Conservation (phyloP, 164 flowering plant species). For the Sedum album region DNA sequence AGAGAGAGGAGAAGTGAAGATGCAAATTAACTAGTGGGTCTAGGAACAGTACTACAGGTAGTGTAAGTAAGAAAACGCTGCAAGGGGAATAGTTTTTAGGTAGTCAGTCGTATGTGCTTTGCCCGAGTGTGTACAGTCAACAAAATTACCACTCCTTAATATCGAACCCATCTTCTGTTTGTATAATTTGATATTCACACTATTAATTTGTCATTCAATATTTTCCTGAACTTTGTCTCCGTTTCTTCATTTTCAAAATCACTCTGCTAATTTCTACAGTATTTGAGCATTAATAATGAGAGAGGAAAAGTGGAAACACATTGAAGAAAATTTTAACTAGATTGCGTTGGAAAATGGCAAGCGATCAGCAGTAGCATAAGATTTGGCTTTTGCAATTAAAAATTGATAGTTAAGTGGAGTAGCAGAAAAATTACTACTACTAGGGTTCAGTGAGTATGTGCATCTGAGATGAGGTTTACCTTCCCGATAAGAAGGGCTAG, state of each 20-base stretch:
- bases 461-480: background rate
- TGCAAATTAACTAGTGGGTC: background rate
- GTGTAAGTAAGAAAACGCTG: background rate
- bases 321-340: background rate
- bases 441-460: background rate
- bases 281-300: too few species aligned
- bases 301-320: too few species aligned
- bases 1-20: background rate
- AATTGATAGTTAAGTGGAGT: background rate
- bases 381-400: background rate
- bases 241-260: too few species aligned
- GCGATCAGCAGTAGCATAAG: slow-evolving; percentile 3
- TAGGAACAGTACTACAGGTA: background rate
- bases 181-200: too few species aligned
- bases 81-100: slow-evolving; percentile 7
- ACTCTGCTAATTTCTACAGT: too few species aligned
- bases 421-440: too few species aligned
- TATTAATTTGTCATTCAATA: too few species aligned
- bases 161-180: too few species aligned
- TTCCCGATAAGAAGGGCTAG: background rate
- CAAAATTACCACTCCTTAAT: too few species aligned
- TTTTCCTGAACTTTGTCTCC: too few species aligned
- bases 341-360: slow-evolving; percentile 2
- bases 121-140: background rate
- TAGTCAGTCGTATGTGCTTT: slow-evolving; percentile 1